Evolutionary conservation across 345 rosid species (phyloP), one percentile per base, ranked within the genome.

Genomic region (Excoecaria agallocha): DNA sequence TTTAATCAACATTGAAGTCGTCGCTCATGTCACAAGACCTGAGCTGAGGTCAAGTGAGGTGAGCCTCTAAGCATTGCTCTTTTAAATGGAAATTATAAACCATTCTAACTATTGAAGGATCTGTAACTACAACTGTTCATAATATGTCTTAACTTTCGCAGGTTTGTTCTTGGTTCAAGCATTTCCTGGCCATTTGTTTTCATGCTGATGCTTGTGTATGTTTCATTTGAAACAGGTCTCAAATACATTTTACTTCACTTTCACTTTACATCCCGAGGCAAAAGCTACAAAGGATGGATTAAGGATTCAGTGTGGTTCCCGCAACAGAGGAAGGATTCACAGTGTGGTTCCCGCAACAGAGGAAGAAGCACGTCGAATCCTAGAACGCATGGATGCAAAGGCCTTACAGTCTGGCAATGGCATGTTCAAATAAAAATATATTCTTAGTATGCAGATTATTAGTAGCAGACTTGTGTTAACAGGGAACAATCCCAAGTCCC

Each of bases 31-130:
- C 81, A 90, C 97, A 24, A 87, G 92, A 69, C 97, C 98, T 19
- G 99, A 95, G 90, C 78, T 95, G 51, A 87, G 96, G 75, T 86
- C 93, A 25, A 89, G 98, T 50, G 98, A 95, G 97, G 99, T 91
- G 78, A 67, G 67, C 38, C 62, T 52, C 16, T 38, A 37, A 22
- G 6, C 39, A 35, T 43, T 63, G 50, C 78, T 51, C 41, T 59
- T 73, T 45, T 45, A 38, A 54, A 69, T 9, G 59, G 37, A 57
- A 55, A 56, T 46, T 30, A 35, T 8, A 58, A 9, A 43, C 43
- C 69, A 67, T 22, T 22, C 48, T 37, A 45, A 30, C 65, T 51
- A 19, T 0, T 50, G 41, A 11, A 51, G 12, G 24, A 2, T 45
- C 25, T 12, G 52, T 3, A 22, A 6, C 15, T n/a, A n/a, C 5